These are phyloP conservation scores for Pseudogymnoascus sp. DNA, from an alignment of 2,329 filamentous ascomycete species.

Conservation along the genomic window DNA sequence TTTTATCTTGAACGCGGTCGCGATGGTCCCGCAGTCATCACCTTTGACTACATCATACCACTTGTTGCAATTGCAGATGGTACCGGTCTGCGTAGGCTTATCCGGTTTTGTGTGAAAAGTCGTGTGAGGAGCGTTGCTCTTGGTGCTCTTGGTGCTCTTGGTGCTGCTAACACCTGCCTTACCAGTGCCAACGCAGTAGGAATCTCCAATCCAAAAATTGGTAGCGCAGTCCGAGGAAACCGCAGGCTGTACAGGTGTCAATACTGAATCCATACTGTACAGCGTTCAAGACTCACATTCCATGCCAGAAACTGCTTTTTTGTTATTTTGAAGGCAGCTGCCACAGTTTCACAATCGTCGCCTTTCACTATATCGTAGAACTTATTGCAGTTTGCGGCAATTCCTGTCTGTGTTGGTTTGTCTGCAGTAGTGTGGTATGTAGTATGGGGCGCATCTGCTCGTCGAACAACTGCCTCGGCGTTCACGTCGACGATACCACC, in stretches of 20 bases:
- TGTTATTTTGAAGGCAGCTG: conserved; percentile 2
- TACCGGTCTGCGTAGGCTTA: not conserved
- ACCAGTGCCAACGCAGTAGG: conserved; percentile 23
- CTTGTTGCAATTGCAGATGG: conserved; percentile 9
- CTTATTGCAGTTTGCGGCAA: conserved; percentile 11
- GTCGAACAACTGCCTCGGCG: not conserved
- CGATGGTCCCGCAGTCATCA: conserved; percentile 7
- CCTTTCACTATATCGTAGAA: conserved; percentile 14
- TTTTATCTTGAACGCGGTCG: not conserved
- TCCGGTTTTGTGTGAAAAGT: conserved; percentile 1
- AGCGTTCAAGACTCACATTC: not conserved
- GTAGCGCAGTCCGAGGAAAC: conserved; percentile 18
- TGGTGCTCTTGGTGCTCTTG: not conserved
- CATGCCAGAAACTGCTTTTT: not conserved
- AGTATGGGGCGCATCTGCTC: not conserved
- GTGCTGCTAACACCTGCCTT: conserved; percentile 1
- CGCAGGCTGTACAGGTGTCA: not conserved
- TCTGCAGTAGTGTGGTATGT: conserved; percentile 2
- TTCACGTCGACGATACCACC: conserved; percentile 1
- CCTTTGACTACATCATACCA: conserved; percentile 10
- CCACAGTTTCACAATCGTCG: conserved; percentile 18
- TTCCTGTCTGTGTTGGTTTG: conserved; percentile 18
- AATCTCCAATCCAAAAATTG: conserved; percentile 21
- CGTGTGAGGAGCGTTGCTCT: not conserved
- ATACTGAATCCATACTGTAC: not conserved